A percentile compares a stretch with the other conserved stretches of the same genome.
Conservation (phyloP, 129 eudicot genomes). For the Heracleum sosnowskyi region DNA sequence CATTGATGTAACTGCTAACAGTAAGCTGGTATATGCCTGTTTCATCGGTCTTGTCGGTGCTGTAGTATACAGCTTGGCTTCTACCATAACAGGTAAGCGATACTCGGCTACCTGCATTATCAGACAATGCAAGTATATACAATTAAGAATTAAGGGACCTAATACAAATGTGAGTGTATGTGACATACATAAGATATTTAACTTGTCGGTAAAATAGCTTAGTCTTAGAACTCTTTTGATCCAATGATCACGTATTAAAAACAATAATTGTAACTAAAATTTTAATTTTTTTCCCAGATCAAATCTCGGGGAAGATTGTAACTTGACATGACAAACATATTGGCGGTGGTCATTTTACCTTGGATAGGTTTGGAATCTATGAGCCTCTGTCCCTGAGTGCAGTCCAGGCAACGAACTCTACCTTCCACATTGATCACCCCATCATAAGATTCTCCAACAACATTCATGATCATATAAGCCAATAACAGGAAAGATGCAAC, state of each 20-base stretch:
- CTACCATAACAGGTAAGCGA: slow-evolving; percentile 64
- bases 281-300: too few species aligned
- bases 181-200: too few species aligned
- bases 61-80: slow-evolving; percentile 48
- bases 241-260: neutral
- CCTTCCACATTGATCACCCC: slow-evolving; percentile 56
- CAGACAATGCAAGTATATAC: too few species aligned
- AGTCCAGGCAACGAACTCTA: slow-evolving; percentile 77
- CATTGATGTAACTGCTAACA: slow-evolving; percentile 32
- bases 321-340: too few species aligned
- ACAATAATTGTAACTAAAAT: neutral
- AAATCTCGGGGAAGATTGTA: too few species aligned
- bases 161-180: too few species aligned
- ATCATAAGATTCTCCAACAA: slow-evolving; percentile 20
- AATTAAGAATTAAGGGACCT: too few species aligned
- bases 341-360: slow-evolving; percentile 28
- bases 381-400: slow-evolving; percentile 60
- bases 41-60: slow-evolving; percentile 59
- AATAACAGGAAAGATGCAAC: slow-evolving; percentile 21
- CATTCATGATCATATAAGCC: slow-evolving; percentile 4
- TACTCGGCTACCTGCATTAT: slow-evolving; percentile 51
- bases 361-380: slow-evolving; percentile 49
- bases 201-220: neutral
- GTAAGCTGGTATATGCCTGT: slow-evolving; percentile 50
- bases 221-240: neutral